These are phyloP conservation scores for Colletotrichum tropicale DNA, from an alignment of 2,329 filamentous ascomycete species.

Conservation along the genomic window DNA sequence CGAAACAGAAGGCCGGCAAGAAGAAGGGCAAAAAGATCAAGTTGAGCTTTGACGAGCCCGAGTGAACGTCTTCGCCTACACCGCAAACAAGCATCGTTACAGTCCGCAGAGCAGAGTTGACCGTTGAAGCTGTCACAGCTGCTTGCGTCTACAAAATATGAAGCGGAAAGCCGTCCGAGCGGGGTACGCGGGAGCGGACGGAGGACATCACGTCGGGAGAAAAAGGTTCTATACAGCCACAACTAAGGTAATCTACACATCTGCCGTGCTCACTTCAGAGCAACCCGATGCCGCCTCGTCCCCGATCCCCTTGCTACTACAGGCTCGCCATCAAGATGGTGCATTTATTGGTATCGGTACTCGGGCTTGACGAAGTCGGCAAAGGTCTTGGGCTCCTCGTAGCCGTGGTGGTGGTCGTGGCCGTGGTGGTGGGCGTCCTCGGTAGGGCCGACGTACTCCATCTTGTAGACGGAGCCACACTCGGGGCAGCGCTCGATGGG, in stretches of 20 bases:
- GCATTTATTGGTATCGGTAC: slow-evolving; percentile 74
- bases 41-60: slow-evolving; percentile 57
- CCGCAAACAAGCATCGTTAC: neutral
- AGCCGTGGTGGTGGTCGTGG: slow-evolving; percentile 66
- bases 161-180: neutral
- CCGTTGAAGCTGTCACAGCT: neutral
- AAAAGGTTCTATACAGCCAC: slow-evolving; percentile 28
- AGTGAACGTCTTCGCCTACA: slow-evolving; percentile 8
- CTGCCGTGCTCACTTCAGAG: slow-evolving; percentile 15
- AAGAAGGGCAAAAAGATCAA: slow-evolving; percentile 70
- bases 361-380: slow-evolving; percentile 95
- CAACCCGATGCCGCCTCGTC: slow-evolving; percentile 17
- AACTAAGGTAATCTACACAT: slow-evolving; percentile 45
- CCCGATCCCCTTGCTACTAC: slow-evolving; percentile 9
- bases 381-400: slow-evolving; percentile 92
- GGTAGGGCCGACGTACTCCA: slow-evolving; percentile 90
- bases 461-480: slow-evolving; percentile 96
- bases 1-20: slow-evolving; percentile 26
- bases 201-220: neutral
- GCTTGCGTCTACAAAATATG: neutral
- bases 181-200: neutral
- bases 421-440: slow-evolving; percentile 66
- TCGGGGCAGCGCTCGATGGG: slow-evolving; percentile 95
- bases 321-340: neutral
- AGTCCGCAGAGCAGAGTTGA: neutral